Evolutionary conservation across 805 yeast genomes (phyloP), one percentile per base, ranked within the genome.

Genomic region (Komagataella pastoris): DNA sequence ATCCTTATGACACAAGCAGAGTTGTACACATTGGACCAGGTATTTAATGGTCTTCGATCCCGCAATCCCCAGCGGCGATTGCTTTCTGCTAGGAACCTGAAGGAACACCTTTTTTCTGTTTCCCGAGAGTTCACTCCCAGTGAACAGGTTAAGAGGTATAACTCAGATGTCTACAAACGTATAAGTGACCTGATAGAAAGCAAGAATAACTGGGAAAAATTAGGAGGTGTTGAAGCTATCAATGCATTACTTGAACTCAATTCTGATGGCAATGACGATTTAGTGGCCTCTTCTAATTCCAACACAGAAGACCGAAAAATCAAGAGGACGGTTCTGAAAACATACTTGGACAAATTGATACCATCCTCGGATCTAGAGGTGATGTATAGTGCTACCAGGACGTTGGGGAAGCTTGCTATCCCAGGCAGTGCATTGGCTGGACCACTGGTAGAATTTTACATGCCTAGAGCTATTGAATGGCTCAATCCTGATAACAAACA

Each of bases 161-260:
- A 85, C 64, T 88, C 85, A 62, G 90, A 84, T 53, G 83, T 91
- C 55, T 89, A 91, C 69, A 85, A 87, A 60, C 81, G 85, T 55
- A 86, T 93, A 17, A 89, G 88, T 63, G 96, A 87, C 61, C 73
- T 89, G 50, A 80, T 88, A 49, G 88, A 88, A 58, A 81, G 90
- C 3, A 74, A 81, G 7, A 91, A 85, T 57, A 67, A 81, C 6
- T 65, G 74, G 24, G 89, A 85, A 56, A 82, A 87, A 55, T 73
- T 90, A 44, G 98, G 97, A 17, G 98, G 97, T 47, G 83, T 91
- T 36, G 77, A 88, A 19, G 97, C 97, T 10, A 85, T 91, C 52
- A 93, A 88, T 65, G 81, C 93, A 2, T 74, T 91, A 54, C 86
- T 91, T 51, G 93, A 86, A 53, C 81, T 87, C 59, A 90, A 88